Evolutionary conservation across 495 filamentous ascomycete genomes (phyloP), one percentile per base, ranked within the genome.

Genomic region (Penicillium coprophilum): DNA sequence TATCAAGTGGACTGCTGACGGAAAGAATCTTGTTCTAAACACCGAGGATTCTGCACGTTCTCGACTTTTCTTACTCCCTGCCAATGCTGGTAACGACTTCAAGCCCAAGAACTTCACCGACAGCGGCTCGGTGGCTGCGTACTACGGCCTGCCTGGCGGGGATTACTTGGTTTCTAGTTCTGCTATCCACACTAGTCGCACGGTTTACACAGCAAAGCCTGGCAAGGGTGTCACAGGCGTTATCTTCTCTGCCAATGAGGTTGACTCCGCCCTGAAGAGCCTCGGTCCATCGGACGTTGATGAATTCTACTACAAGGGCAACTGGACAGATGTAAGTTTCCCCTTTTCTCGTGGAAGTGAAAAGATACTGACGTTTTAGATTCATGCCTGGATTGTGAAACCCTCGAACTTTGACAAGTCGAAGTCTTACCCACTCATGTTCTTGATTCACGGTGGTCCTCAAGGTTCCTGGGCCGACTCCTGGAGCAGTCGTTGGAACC

Each of bases 371-470:
- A 62, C 24, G 1, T 21, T 12, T 10, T 49, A 72, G 69, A 70
- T 85, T 52, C 81, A 84, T 32, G 69, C 80, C 12, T 83, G 75
- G 73, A 67, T 81, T 12, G 60, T 75, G 38, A 70, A 78, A 38
- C 80, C 80, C 11, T 61, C 68, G 47, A 65, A 60, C 59, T 83
- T 79, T 59, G 67, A 75, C 59, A 60, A 65, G 53, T 72, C 65
- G 49, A 74, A 78, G 60, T 77, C 55, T 21, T 84, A 84, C 55
- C 81, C 81, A 1, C 71, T 83, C 0, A 59, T 76, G 7, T 76
- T 74, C 63, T 75, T 74, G 46, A 71, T 84, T 45, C 81, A 84
- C 58, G 79, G 80, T 50, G 80, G 80, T 13, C 81, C 81, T 15
- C 80, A 82, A 62, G 68, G 75, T 30, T 68, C 74, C 13, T 80